A percentile compares a stretch with the other conserved stretches of the same genome.
Evolutionary conservation across 305 asterid species (phyloP).

Genomic region (Caryopteris hybrid): DNA sequence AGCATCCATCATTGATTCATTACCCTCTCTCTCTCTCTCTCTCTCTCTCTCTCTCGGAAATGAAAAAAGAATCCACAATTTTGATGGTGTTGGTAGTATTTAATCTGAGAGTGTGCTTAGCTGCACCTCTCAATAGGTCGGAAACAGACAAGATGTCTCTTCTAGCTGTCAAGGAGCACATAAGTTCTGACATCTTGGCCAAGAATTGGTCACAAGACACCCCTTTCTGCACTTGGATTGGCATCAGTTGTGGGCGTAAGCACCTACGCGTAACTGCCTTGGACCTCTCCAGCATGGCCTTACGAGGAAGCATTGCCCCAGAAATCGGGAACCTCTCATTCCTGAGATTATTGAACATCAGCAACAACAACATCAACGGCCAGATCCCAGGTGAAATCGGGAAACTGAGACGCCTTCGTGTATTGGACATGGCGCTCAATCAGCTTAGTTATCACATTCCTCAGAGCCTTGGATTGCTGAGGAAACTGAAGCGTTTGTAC

Average conservation of each 20-base stretch:
- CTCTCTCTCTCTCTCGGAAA: neutral
- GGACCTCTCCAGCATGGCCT: neutral
- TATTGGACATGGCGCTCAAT: neutral
- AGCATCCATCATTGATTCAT: too few species aligned
- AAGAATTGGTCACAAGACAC: slow-evolving; percentile 3
- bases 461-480: neutral
- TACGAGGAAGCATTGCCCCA: neutral
- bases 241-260: neutral
- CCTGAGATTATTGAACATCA: neutral
- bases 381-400: neutral
- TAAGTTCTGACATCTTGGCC: neutral
- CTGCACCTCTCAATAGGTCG: neutral
- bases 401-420: neutral
- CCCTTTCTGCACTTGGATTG: neutral
- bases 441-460: neutral
- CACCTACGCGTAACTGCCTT: neutral
- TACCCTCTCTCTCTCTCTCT: too few species aligned
- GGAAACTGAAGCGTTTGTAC: neutral
- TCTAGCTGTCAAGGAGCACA: neutral
- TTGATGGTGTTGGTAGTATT: neutral
- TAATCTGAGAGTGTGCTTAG: neutral
- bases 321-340: slow-evolving; percentile 9
- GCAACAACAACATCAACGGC: neutral
- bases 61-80: neutral
- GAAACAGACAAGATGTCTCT: neutral